Base-by-base conservation (phyloP, 2,329 filamentous ascomycete species). In the Colletotrichum sp. region DNA sequence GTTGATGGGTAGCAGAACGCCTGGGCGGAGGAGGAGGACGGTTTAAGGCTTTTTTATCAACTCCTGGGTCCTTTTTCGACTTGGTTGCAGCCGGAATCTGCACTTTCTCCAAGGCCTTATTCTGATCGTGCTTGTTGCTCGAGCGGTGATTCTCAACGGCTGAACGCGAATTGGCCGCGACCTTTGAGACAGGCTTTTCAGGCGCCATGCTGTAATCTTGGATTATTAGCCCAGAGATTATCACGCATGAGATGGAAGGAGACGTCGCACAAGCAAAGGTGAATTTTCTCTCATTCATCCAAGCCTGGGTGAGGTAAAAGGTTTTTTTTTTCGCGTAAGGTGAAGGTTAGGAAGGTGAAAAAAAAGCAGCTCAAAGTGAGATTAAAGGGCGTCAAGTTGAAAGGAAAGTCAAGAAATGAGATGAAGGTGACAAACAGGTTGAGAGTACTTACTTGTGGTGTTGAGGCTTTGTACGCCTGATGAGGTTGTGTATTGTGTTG, bases 31-130 rank as follows among this genome's bases (percentile, higher is more conserved):
- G 44, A 49, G n/a, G 10, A 1, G 0, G 1, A 21, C 18, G 44
- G 10, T 21, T n/a, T n/a, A n/a, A n/a, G 18, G 44, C 10, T 3
- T 13, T 8, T 13, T 49, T 49, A 49, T 49, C 44, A 49, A 21
- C 44, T 0, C 1, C 6, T 1, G 44, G 1, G 6, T 49, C 3
- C n/a, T 49, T n/a, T 1, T 21, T 49, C 10, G 10, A 0, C 3
- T 49, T 49, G 10, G 44, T 0, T 0, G 9, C 0, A 6, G 18
- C 44, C 6, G 10, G 44, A 3, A 49, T 49, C n/a, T 21, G 10
- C 2, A 6, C 6, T 1, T 21, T 49, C 6, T 49, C 44, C 0
- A 49, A 21, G 0, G 18, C 0, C 10, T 49, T 0, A 0, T 49
- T 49, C 16, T 49, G 49, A 18, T 1, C 1, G 2, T 18, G 9